Base-by-base conservation (phyloP, 805 yeast species). In the Cyberlindnera mycetangii region DNA sequence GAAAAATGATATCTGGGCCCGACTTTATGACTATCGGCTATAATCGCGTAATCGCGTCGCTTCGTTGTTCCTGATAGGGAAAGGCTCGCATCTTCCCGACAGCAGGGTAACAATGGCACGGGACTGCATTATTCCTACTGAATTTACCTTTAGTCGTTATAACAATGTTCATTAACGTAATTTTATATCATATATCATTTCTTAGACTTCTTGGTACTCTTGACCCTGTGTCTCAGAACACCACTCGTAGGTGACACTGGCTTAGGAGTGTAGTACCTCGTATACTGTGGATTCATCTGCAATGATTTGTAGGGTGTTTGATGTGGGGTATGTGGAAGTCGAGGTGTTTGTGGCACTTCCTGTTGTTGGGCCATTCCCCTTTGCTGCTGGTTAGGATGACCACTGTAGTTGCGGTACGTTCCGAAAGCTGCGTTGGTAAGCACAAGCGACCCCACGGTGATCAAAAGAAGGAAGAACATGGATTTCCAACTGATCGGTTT, bases 401-500 rank as follows among this genome's bases (percentile, higher is more conserved):
- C 48, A 44, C 32, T 44, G 42, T 60, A 58, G 31, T 65, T 64
- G 52, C 66, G 64, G 45, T 67, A 67, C 6, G 67, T 62, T 1
- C 74, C 75, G 57, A 79, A 76, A 0, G 76, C 75, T 7, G 72
- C 53, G 52, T 79, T 81, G 1, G 81, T 74, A 7, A 74, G 65
- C 8, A 75, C 58, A 24, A 82, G 61, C 3, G 80, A 67, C 1
- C 85, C 86, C 32, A 78, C 66, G 3, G 76, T 60, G 17, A 77
- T 53, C 2, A 74, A 37, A 4, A 70, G 47, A 14, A 81, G 53
- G 42, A 81, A 71, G 4, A 77, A 49, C 59, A 85, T 71, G 4
- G 89, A 70, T 60, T 85, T 83, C 76, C 86, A 75, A 25, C 83
- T 77, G 31, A 88, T 82, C 2, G 87, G 84, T 45, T 74, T 77